These are phyloP conservation scores for Curvularia sp. DNA, from an alignment of 2,329 filamentous ascomycete species.

Conservation along the genomic window DNA sequence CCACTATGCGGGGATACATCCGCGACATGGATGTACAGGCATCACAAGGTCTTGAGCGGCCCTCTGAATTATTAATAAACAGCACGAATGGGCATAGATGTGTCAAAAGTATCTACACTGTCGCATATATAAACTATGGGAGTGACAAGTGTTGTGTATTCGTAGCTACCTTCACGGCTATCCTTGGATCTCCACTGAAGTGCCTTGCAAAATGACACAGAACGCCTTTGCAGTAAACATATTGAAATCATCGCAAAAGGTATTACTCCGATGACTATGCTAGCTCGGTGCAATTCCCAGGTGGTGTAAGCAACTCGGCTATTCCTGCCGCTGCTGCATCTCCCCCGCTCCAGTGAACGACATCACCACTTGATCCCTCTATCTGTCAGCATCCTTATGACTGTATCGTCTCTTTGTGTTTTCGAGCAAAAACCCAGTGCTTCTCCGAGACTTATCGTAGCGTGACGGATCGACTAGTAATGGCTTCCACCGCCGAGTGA, in stretches of 20 bases:
- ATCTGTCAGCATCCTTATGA: background rate
- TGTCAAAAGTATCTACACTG: background rate
- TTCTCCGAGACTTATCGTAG: background rate
- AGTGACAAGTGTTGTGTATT: background rate
- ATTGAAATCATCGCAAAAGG: background rate
- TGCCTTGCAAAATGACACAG: background rate
- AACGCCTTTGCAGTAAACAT: background rate
- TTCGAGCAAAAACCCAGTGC: background rate
- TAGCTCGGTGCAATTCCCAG: background rate
- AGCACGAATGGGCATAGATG: background rate
- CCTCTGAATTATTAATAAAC: background rate
- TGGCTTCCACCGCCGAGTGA: slow-evolving; percentile 10
- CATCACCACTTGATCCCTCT: slow-evolving; percentile 6
- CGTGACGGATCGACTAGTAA: background rate
- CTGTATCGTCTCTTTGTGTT: background rate
- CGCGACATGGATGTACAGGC: background rate
- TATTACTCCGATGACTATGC: background rate
- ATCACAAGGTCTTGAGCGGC: background rate
- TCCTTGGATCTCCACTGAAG: background rate
- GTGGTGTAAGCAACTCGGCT: slow-evolving; percentile 14
- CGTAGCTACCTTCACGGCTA: background rate
- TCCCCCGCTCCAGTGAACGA: slow-evolving; percentile 14
- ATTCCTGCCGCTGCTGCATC: slow-evolving; percentile 5
- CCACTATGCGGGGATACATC: background rate
- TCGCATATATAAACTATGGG: background rate